Percentiles rank a stretch among this genome's conserved stretches.
Conservation (phyloP, 495 filamentous ascomycete genomes). For the Tuber umbilicatum region DNA sequence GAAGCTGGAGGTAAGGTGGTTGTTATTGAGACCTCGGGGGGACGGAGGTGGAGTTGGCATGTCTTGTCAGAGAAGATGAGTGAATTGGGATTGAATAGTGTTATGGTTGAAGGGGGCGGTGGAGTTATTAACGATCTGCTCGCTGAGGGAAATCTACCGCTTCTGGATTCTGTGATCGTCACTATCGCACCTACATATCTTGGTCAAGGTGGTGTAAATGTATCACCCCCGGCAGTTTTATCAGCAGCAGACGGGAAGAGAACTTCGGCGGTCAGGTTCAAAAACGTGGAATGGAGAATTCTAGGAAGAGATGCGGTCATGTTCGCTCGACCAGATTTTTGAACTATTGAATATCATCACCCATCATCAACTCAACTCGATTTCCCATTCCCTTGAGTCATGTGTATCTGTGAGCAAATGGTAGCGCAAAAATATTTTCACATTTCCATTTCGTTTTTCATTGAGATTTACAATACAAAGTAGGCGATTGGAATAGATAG, state of each 20-base stretch:
- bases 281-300: conserved; percentile 62
- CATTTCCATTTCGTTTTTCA: not conserved
- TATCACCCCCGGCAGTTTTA: conserved; percentile 54
- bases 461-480: conserved; percentile 8
- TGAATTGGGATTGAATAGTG: conserved; percentile 58
- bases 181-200: conserved; percentile 82
- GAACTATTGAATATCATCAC: conserved; percentile 1
- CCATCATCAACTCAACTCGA: not conserved
- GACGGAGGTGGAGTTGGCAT: not conserved
- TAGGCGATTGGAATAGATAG: conserved; percentile 7
- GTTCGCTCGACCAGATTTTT: conserved; percentile 50
- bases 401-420: too few relatives aligned
- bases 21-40: conserved; percentile 18
- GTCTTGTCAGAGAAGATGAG: not conserved
- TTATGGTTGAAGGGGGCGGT: conserved; percentile 86
- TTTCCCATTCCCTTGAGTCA: too few relatives aligned
- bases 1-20: conserved; percentile 45
- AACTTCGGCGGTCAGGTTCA: conserved; percentile 56
- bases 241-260: conserved; percentile 48
- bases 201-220: conserved; percentile 67
- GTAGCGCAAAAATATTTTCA: too few relatives aligned
- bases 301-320: conserved; percentile 75
- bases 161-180: conserved; percentile 69
- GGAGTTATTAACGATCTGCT: conserved; percentile 71
- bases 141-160: conserved; percentile 51